Evolutionary conservation across 2,329 filamentous ascomycete genomes (phyloP), one percentile per base, ranked within the genome.

Genomic region (Penicillium sp.): DNA sequence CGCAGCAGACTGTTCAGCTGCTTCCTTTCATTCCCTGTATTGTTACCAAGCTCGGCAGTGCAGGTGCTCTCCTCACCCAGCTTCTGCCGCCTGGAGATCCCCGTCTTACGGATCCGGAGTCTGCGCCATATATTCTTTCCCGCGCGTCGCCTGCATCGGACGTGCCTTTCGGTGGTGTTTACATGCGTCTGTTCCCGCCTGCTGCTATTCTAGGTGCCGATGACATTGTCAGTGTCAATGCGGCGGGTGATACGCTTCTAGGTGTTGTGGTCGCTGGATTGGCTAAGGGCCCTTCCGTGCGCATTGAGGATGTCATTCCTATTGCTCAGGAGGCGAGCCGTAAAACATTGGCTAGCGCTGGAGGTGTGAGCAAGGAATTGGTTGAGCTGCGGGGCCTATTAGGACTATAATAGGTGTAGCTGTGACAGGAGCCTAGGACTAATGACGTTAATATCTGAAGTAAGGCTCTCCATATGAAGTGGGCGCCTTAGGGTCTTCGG

Each of bases 221-320:
- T 21, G 86, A 94, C 27, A 81, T 96, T 1, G 86, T 93, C 1
- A 96, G 91, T 47, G 93, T 97, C 10, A 97, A 97, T 72, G 94
- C 93, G 0, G 92, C 91, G 2, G 94, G 94, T 0, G 94, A 99
- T 75, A 97, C 94, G 0, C 93, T 97, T 72, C 80, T 96, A 9
- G 94, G 93, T 0, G 89, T 92, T 15, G 66, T 97, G 55, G 79
- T 96, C n/a, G 89, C 91, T 1, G 91, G 90, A 0, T 72, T 97
- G 63, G 86, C 87, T 0, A 83, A 81, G 3, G 77, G 76, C 21
- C 70, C 71, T 27, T 57, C 65, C 47, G 61, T 66, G 44, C 68
- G 66, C 21, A 70, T 86, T 15, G 82, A 86, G 60, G 82, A 88
- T 47, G 73, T 94, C 54, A 80, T 99, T n/a, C 81, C 86, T 57